phyloP scores from a whole-genome alignment of 108 stramenopile species.

The Asterionellopsis glacialis region DNA sequence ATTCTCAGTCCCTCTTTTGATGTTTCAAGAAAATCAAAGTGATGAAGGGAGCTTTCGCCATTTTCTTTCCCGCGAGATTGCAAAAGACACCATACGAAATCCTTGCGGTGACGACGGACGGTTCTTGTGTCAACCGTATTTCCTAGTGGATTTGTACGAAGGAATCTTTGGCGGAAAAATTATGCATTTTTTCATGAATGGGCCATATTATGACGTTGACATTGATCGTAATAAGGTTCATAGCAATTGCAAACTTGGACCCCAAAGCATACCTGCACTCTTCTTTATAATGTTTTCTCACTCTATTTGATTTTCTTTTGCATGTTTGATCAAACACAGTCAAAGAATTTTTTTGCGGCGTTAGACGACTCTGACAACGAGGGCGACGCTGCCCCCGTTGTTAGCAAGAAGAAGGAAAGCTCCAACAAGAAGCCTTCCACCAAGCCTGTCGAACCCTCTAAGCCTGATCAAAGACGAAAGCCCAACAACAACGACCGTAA shows the following conservation, averaged over 20 bases:
- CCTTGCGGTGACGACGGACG: no score
- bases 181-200: no score
- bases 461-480: slow-evolving; percentile 33
- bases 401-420: slow-evolving; percentile 14
- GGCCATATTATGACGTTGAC: no score
- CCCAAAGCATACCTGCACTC: not conserved
- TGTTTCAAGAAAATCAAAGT: no score
- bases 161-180: no score
- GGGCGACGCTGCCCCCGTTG: slow-evolving; percentile 20
- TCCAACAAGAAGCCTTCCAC: slow-evolving; percentile 46
- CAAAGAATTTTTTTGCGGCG: slow-evolving; percentile 79
- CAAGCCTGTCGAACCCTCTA: slow-evolving; percentile 42
- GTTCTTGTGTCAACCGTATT: no score
- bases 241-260: not conserved
- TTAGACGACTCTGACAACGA: slow-evolving; percentile 86
- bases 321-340: slow-evolving; percentile 8
- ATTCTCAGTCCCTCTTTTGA: no score
- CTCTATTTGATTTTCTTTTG: slow-evolving; percentile 1
- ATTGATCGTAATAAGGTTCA: no score
- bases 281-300: not conserved
- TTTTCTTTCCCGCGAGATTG: no score
- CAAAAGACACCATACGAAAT: no score
- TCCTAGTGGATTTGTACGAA: no score
- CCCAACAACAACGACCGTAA: slow-evolving; percentile 64
- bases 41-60: no score